These are phyloP conservation scores for Polytrichum formosum DNA, from an alignment of 225 moss, liverwort and hornwort genomes.

Conservation along the genomic window DNA sequence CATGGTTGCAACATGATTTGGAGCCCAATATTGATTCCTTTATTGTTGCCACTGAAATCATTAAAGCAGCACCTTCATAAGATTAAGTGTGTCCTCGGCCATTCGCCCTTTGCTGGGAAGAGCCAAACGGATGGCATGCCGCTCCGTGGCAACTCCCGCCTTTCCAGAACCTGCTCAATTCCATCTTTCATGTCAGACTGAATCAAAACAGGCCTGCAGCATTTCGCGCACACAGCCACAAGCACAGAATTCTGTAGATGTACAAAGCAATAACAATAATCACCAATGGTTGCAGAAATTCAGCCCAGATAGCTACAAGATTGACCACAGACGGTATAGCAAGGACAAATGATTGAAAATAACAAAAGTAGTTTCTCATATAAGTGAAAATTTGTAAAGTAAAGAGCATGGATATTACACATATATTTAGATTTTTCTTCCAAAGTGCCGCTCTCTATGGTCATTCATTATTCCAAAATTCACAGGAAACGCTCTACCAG, in stretches of 20 bases:
- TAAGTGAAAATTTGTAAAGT: not conserved
- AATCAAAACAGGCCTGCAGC: no score
- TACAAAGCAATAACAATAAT: no score
- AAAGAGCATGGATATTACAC: not conserved
- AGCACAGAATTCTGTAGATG: no score
- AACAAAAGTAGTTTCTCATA: not conserved
- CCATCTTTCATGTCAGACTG: no score
- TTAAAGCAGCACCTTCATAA: slow-evolving; percentile 55
- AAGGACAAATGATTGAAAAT: not conserved
- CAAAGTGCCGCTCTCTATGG: no score
- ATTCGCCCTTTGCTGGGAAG: slow-evolving; percentile 98
- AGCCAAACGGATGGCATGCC: slow-evolving; percentile 69
- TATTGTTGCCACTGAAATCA: no score
- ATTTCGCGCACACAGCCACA: not conserved
- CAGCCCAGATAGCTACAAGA: no score
- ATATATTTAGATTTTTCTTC: no score
- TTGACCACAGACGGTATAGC: not conserved
- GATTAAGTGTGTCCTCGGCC: slow-evolving; percentile 86
- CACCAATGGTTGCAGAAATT: no score
- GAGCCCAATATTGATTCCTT: not conserved
- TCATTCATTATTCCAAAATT: no score
- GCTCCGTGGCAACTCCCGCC: slow-evolving; percentile 24
- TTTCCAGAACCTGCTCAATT: slow-evolving; percentile 39
- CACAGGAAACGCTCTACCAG: not conserved
- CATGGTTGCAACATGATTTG: not conserved